Conservation (phyloP, 352 stramenopile species). For the Pythium phragmitis region DNA sequence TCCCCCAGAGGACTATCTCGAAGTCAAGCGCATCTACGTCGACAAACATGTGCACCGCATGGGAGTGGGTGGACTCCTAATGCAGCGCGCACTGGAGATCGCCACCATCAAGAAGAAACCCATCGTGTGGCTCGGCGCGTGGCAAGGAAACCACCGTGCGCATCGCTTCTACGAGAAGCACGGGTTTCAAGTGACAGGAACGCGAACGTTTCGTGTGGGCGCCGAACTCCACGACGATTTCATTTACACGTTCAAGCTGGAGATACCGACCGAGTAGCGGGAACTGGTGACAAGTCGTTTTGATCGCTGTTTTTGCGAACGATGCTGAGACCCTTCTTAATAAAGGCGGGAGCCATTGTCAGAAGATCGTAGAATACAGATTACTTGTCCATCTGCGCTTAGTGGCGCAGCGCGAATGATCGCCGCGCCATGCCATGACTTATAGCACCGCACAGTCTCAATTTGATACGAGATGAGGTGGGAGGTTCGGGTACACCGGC, state of each 20-base stretch:
- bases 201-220: conserved; percentile 27
- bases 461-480: too few species aligned
- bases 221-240: conserved; percentile 21
- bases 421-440: too few species aligned
- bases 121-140: conserved; percentile 33
- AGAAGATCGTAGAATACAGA: too few species aligned
- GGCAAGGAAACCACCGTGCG: conserved; percentile 28
- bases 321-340: too few species aligned
- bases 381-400: too few species aligned
- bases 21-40: conserved; percentile 36
- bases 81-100: conserved; percentile 26
- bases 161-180: conserved; percentile 37
- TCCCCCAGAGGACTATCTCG: conserved; percentile 21
- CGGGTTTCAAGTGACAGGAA: conserved; percentile 30
- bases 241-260: not conserved
- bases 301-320: too few species aligned
- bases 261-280: too few species aligned
- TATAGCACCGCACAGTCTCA: too few species aligned
- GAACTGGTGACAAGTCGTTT: too few species aligned
- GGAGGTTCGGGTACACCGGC: too few species aligned
- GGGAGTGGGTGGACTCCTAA: conserved; percentile 23
- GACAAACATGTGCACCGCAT: conserved; percentile 30
- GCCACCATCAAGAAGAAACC: conserved; percentile 15
- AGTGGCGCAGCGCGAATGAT: too few species aligned
- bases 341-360: too few species aligned